These are phyloP conservation scores for Neopestalotiopsis rosae DNA, from an alignment of 2,329 filamentous ascomycete genomes.

Conservation along the genomic window DNA sequence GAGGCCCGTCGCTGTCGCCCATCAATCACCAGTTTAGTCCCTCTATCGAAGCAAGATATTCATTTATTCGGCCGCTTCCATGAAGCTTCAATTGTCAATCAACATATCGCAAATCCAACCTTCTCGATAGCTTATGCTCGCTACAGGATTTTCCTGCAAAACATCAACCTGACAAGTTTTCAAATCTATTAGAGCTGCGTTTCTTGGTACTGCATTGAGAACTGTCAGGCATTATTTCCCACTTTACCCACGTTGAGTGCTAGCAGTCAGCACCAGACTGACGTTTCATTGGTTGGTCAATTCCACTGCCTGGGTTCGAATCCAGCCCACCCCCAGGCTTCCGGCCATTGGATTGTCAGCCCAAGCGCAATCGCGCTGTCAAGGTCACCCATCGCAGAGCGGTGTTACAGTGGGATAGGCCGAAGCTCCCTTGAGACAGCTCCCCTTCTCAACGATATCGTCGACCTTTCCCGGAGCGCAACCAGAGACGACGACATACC, in stretches of 20 bases:
- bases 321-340: conserved; percentile 10
- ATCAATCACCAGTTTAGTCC: too few species aligned
- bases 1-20: too few species aligned
- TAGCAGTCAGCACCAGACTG: background rate
- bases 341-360: conserved; percentile 1
- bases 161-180: too few species aligned
- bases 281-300: background rate
- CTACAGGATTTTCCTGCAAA: too few species aligned
- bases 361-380: conserved; percentile 8
- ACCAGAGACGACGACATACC: background rate
- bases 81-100: too few species aligned
- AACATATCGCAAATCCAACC: too few species aligned
- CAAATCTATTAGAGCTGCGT: background rate
- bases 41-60: too few species aligned
- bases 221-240: background rate
- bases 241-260: background rate
- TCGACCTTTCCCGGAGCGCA: background rate
- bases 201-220: background rate
- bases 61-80: too few species aligned
- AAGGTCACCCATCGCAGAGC: background rate
- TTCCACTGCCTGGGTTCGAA: background rate
- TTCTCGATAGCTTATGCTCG: too few species aligned
- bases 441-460: background rate
- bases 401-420: conserved; percentile 4
- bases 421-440: conserved; percentile 4